phyloP scores from a whole-genome alignment of 345 rosid genomes.

The Trapa incisa region DNA sequence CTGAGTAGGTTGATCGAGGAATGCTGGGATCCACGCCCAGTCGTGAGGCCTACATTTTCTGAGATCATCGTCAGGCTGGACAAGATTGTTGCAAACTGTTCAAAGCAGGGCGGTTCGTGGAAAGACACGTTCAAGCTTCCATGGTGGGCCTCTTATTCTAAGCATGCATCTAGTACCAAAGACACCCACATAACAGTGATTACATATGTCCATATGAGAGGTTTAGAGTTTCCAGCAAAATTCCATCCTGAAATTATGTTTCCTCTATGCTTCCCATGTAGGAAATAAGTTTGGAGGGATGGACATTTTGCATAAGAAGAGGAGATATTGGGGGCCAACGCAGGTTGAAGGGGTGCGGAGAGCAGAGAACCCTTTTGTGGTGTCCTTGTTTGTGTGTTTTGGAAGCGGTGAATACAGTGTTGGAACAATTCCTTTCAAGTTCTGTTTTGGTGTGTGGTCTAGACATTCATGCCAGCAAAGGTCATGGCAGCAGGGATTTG shows the following conservation, averaged over 20 bases:
- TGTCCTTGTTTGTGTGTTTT: not conserved
- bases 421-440: too few relatives aligned
- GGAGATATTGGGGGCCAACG: not conserved
- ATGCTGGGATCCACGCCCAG: conserved; percentile 64
- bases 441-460: too few relatives aligned
- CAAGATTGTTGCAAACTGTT: conserved; percentile 50
- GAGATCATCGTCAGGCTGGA: conserved; percentile 37
- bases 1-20: conserved; percentile 66
- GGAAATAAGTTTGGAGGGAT: not conserved
- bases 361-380: not conserved
- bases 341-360: not conserved
- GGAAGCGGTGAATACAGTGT: too few relatives aligned
- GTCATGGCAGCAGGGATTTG: too few relatives aligned
- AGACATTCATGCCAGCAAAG: too few relatives aligned
- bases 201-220: too few relatives aligned
- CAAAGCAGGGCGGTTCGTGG: conserved; percentile 82
- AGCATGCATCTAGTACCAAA: too few relatives aligned
- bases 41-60: too few relatives aligned
- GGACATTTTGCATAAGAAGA: not conserved
- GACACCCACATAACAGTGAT: too few relatives aligned
- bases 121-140: conserved; percentile 92
- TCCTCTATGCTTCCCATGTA: not conserved
- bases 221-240: not conserved
- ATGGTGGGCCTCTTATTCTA: conserved; percentile 37
- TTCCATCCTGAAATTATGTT: not conserved